Evolutionary conservation across 2,329 filamentous ascomycete species (phyloP), one percentile per base, ranked within the genome.

Genomic region (Verticillium dahliae): DNA sequence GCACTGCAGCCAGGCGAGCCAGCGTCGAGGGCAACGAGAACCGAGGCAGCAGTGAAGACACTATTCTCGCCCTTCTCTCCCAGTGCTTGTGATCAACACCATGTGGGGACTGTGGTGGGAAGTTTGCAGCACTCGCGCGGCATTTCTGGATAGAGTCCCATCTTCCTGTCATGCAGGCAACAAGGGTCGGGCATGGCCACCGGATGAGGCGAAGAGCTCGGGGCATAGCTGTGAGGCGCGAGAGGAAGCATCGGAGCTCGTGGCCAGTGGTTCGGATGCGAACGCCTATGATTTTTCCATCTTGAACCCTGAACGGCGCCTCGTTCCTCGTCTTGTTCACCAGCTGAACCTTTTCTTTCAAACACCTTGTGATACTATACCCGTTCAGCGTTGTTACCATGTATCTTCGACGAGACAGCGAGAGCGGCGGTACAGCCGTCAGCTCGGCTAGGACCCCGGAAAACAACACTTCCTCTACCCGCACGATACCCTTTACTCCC

Each of bases 341-440:
- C 45, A 22, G 18, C 18, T 41, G n/a, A 52, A 52, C 7, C 45
- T 52, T 31, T 31, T 52, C 45, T 52, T 52, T 52, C 22, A n/a
- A 52, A 27, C 22, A 7, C 37, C 33, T 34, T 57, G 33, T 57
- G 55, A 57, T 57, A 57, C 55, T 34, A 57, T 38, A 37, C n/a
- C 15, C 33, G 4, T 38, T 37, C 31, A 57, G 15, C 55, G n/a
- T 50, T 33, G 7, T 18, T 18, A 55, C 54, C n/a, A 66, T 66
- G 65, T 63, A 66, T 59, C 57, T 65, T 56, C 45, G 45, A 27
- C 63, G 62, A 54, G 64, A 65, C 58, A 38, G 55, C 56, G 64
- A 65, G 41, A 61, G 64, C 56, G 64, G 64, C 61, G 64, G 62
- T 38, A 58, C 60, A n/a, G 63, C 63, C 59, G 64, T 58, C 50